Base-by-base conservation (phyloP, 331 rosid genomes). In the Quercus phellos region DNA sequence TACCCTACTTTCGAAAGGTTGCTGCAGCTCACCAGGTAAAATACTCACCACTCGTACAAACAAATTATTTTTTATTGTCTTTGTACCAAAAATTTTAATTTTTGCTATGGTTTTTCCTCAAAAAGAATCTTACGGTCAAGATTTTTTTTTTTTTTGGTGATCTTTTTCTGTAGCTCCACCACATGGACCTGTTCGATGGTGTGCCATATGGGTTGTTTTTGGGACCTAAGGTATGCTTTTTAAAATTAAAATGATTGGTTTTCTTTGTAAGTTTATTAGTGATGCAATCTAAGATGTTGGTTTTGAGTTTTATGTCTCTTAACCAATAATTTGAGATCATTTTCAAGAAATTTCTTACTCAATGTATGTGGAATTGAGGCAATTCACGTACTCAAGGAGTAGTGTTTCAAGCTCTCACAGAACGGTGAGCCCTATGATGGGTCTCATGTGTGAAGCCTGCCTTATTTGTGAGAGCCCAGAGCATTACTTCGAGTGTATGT, bases 141-240 rank as follows among this genome's bases (percentile, higher is more conserved):
- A 83, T 77, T 17, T 87, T 69, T n/a, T 87, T 69, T n/a, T 67
- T 77, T 79, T n/a, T 87, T 30, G 11, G 34, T 56, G 16, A 35
- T 82, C 72, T 79, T 32, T 79, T 71, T 38, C 53, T 80, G 67
- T 84, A 95, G 99, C 94, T 95, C 69, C 99, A 95, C 84, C 99
- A 93, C 82, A 85, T 97, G 2, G 99, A 95, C 70, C 93, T 90
- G 77, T 95, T 93, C 85, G 5, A 88, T 6, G 98, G 99, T 30
- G 98, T 95, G 8, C 99, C 99, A 9, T 95, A 93, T 74, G 99
- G 99, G 51, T 82, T 95, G 83, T 95, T 95, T 89, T 83, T 95
- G 78, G 99, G 99, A 85, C 99, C 98, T 1, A 91, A 85, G 91
- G 99, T 94, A 50, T 19, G 89, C 29, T 51, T 27, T 12, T 43